These are phyloP conservation scores for Aphanoascus verrucosus DNA, from an alignment of 2,329 filamentous ascomycete species.

Conservation along the genomic window DNA sequence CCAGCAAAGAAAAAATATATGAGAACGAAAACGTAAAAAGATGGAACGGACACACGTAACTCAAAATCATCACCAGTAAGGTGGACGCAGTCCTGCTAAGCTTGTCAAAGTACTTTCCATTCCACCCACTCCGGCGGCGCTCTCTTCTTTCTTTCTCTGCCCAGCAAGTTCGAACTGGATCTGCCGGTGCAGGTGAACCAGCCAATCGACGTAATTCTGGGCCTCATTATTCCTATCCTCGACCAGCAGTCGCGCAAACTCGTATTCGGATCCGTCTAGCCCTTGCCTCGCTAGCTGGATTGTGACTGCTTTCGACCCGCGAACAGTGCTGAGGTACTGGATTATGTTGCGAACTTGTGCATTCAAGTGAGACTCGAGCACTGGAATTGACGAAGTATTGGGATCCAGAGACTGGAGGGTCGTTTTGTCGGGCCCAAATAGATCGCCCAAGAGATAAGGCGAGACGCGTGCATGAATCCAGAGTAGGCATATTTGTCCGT, in stretches of 20 bases:
- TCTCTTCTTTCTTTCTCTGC: slow-evolving; percentile 40
- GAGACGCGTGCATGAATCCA: slow-evolving; percentile 92
- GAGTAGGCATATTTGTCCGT: slow-evolving; percentile 80
- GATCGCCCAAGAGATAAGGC: slow-evolving; percentile 77
- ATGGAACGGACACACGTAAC: not conserved
- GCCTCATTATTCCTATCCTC: slow-evolving; percentile 97
- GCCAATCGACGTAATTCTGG: slow-evolving; percentile 96
- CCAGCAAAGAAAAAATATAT: too few relatives aligned
- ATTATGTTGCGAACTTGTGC: slow-evolving; percentile 90
- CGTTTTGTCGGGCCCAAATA: slow-evolving; percentile 69
- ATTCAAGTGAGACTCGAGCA: slow-evolving; percentile 84
- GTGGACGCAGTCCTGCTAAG: slow-evolving; percentile 37
- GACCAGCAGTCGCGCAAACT: slow-evolving; percentile 81
- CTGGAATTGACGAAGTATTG: slow-evolving; percentile 66
- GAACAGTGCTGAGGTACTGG: slow-evolving; percentile 67
- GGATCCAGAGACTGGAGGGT: slow-evolving; percentile 68
- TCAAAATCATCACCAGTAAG: slow-evolving; percentile 34
- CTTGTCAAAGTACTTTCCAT: slow-evolving; percentile 35
- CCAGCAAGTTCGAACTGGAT: slow-evolving; percentile 71
- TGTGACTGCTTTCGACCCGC: slow-evolving; percentile 77
- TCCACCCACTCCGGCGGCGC: slow-evolving; percentile 16
- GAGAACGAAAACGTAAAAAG: too few relatives aligned
- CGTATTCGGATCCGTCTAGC: slow-evolving; percentile 87
- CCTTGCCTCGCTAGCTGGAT: slow-evolving; percentile 87
- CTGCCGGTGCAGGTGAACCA: slow-evolving; percentile 86